These are phyloP conservation scores for Entomortierella lignicola DNA, from an alignment of 192 early-diverging fungal species.

Conservation along the genomic window DNA sequence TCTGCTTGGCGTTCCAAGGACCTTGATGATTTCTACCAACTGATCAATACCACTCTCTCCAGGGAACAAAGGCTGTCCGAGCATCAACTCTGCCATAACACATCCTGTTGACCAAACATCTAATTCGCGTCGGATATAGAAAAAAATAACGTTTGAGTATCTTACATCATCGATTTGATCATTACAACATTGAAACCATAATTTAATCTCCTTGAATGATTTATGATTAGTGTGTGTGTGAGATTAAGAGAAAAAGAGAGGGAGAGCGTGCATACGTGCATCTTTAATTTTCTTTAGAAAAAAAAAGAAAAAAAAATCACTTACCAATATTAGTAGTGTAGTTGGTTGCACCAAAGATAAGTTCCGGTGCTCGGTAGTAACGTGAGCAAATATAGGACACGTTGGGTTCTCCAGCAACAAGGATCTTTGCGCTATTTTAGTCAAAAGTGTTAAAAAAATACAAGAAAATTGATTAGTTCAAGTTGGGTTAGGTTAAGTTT, in stretches of 20 bases:
- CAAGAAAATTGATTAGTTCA: too few species aligned
- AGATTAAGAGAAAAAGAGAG: not conserved
- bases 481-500: too few species aligned
- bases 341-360: conserved; percentile 96
- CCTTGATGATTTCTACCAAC: conserved; percentile 99
- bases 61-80: conserved; percentile 93
- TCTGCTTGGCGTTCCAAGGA: conserved; percentile 95
- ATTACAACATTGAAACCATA: too few species aligned
- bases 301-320: too few species aligned
- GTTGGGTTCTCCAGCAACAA: conserved; percentile 95
- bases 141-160: not conserved
- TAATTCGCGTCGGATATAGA: conserved; percentile 5
- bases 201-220: too few species aligned
- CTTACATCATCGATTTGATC: too few species aligned
- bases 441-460: not conserved
- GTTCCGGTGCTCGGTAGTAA: conserved; percentile 96
- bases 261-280: not conserved
- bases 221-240: too few species aligned
- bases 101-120: conserved; percentile 98
- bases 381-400: conserved; percentile 98
- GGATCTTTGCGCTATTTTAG: conserved; percentile 87
- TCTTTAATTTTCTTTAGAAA: not conserved
- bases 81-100: conserved; percentile 96
- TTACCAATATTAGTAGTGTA: conserved; percentile 84
- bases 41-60: conserved; percentile 99